Evolutionary conservation across 2,329 filamentous ascomycete genomes (phyloP), one percentile per base, ranked within the genome.

Genomic region (Dactylonectria macrodidyma): DNA sequence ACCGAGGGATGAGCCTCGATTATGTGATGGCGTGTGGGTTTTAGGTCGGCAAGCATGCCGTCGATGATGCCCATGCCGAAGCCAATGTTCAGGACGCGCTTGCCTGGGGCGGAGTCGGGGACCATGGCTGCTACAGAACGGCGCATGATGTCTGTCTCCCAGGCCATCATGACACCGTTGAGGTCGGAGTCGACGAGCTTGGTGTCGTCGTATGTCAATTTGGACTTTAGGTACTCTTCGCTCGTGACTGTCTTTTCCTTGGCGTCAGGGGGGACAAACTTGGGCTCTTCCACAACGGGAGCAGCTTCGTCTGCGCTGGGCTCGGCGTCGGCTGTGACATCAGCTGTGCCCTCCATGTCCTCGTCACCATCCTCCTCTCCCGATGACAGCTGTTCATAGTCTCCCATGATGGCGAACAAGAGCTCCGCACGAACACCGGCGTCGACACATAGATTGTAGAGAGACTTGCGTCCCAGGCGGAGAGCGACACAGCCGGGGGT

Each of bases 31-130:
- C 86, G 84, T 0, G 89, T 82, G 0, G 94, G 94, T 19, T 85
- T 83, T 19, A 91, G 90, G 11, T 86, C 87, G 67, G 92, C 89
- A 73, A 97, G 93, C 81, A 95, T 90, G 58, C 84, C 85, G 78
- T 97, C 94, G 61, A 97, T 88, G 66, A 97, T 97, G 50, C 94
- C 94, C 93, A 97, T 96, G 6, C 94, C 95, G 75, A 97, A 95
- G 6, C 95, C 95, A 65, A 97, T 90, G 78, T 97, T 97, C 68
- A 97, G 88, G 44, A 96, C 89, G 52, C 90, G 88, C 71, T 92
- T 88, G 2, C 91, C 92, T 0, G 76, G 70, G 36, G 69, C 65
- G 5, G 76, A 73, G 50, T 82, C 76, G 0, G 84, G 84, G 5
- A 91, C 84, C 1, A 97, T 84, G 14, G 89, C 87, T 69, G 91